These are phyloP conservation scores for Lachancea quebecensis DNA, from an alignment of 805 yeast genomes.

Conservation along the genomic window DNA sequence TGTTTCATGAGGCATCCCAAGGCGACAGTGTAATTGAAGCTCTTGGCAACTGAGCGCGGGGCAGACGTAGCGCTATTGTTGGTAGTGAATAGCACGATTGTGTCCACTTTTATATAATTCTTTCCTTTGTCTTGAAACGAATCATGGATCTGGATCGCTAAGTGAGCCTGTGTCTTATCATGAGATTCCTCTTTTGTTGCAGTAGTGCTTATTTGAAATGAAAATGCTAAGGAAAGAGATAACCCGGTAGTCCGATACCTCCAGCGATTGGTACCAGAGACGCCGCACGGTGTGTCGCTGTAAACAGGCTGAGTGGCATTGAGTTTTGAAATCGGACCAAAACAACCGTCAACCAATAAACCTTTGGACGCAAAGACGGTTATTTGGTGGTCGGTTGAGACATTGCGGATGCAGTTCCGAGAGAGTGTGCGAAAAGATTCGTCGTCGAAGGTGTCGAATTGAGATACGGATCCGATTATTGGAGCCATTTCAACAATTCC, in stretches of 20 bases:
- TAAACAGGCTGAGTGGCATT: conserved; percentile 4
- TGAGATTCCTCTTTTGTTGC: conserved; percentile 10
- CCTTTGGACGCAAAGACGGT: conserved; percentile 4
- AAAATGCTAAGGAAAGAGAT: conserved; percentile 8
- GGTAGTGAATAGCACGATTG: conserved; percentile 8
- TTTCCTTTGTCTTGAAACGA: conserved; percentile 1
- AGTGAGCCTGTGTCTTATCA: conserved; percentile 8
- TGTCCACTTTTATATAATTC: conserved; percentile 6
- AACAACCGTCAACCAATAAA: conserved; percentile 12
- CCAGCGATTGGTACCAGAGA: conserved; percentile 12
- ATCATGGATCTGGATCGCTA: conserved; percentile 11
- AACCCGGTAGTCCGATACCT: neutral
- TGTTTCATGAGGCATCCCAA: conserved; percentile 11
- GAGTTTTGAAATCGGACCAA: conserved; percentile 4
- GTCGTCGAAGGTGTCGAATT: conserved; percentile 16
- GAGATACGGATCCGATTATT: conserved; percentile 8
- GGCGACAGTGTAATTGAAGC: conserved; percentile 6
- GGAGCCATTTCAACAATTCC: conserved; percentile 19
- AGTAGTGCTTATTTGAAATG: conserved; percentile 9
- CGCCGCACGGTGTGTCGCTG: conserved; percentile 15
- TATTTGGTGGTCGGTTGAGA: neutral
- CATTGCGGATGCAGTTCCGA: neutral
- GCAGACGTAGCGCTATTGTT: conserved; percentile 5
- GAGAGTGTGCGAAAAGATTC: conserved; percentile 6
- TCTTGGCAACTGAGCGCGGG: conserved; percentile 1